These are phyloP conservation scores for Paraconiothyrium sp. DNA, from an alignment of 2,329 filamentous ascomycete species.

Conservation along the genomic window DNA sequence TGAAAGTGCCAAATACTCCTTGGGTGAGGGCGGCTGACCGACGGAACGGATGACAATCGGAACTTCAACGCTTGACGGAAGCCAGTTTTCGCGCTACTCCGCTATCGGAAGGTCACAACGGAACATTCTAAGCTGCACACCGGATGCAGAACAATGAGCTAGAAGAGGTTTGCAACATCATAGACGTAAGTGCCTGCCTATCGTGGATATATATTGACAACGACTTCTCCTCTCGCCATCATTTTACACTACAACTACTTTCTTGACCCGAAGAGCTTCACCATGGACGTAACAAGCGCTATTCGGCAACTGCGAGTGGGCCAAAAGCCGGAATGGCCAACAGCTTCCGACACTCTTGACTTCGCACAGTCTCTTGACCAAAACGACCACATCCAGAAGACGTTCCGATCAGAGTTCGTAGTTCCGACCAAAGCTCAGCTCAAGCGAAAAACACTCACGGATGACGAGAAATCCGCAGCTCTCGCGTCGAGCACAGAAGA, in stretches of 20 bases:
- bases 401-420: slow-evolving; percentile 72
- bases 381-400: slow-evolving; percentile 45
- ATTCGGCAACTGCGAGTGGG: slow-evolving; percentile 40
- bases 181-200: slow-evolving; percentile 23
- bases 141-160: not conserved
- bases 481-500: slow-evolving; percentile 47
- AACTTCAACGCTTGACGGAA: slow-evolving; percentile 6
- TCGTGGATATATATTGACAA: slow-evolving; percentile 11
- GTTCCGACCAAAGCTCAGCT: slow-evolving; percentile 79
- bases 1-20: not conserved
- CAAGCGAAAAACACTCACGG: slow-evolving; percentile 65
- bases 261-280: slow-evolving; percentile 16
- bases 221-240: slow-evolving; percentile 8
- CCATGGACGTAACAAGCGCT: slow-evolving; percentile 35
- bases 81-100: slow-evolving; percentile 3
- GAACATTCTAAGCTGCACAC: not conserved
- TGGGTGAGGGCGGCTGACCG: not conserved
- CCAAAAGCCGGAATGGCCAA: slow-evolving; percentile 40
- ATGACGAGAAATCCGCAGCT: slow-evolving; percentile 41
- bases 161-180: not conserved
- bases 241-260: slow-evolving; percentile 1
- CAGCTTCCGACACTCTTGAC: slow-evolving; percentile 31
- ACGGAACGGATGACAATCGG: slow-evolving; percentile 22
- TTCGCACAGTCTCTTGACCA: slow-evolving; percentile 41
- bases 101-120: not conserved